Percentiles rank a stretch among this genome's conserved stretches.
Conservation (phyloP, 2,329 filamentous ascomycete species). For the Colletotrichum viniferum region DNA sequence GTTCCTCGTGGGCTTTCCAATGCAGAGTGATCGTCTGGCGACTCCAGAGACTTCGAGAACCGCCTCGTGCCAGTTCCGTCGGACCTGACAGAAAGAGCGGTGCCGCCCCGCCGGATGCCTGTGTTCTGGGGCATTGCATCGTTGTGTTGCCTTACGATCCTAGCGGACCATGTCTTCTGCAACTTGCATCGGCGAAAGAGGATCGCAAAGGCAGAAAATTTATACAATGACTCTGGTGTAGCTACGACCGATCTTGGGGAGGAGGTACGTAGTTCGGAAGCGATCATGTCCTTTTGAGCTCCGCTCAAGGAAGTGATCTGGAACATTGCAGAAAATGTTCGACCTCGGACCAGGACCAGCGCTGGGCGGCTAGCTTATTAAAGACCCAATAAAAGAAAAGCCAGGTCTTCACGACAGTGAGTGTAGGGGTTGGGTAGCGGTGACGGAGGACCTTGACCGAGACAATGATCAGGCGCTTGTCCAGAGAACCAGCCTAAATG, state of each 20-base stretch:
- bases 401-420: not conserved
- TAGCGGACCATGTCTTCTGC: not conserved
- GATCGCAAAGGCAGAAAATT: not conserved
- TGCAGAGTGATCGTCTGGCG: not conserved
- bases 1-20: not conserved
- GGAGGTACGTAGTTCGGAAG: not conserved
- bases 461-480: not conserved
- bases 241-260: not conserved
- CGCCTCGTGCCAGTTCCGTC: not conserved
- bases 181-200: not conserved
- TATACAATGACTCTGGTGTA: not conserved
- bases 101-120: not conserved
- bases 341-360: not conserved
- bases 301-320: not conserved
- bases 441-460: not conserved
- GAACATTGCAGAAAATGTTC: not conserved
- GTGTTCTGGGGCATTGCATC: not conserved
- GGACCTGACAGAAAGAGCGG: not conserved
- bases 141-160: not conserved
- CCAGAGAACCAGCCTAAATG: not conserved
- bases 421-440: not conserved
- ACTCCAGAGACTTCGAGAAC: not conserved
- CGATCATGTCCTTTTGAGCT: not conserved
- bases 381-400: not conserved
- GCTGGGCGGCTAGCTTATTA: not conserved